Base-by-base conservation (phyloP, 2,329 filamentous ascomycete genomes). In the Aspergillus quadricinctus region DNA sequence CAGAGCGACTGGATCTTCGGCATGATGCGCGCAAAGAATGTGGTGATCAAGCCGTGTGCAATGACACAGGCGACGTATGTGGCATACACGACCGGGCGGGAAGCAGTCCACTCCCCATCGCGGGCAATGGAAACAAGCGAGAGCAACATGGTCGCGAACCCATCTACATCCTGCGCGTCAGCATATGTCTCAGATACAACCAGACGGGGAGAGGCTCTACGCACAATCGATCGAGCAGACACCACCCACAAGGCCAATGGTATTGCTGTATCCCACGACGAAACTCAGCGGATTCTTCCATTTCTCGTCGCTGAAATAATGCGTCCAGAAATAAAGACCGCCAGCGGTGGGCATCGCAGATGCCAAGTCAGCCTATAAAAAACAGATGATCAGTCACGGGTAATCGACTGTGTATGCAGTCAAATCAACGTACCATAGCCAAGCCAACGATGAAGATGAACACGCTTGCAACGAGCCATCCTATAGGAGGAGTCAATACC, bases 201-300 rank as follows among this genome's bases (percentile, higher is more conserved):
- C 14, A 2, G 29, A 19, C 27, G 4, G 31, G 14, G 23, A 29
- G 2, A 17, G 27, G 27, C 10, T 8, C n/a, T n/a, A 45, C 72
- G 57, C 55, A 76, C 74, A 86, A 65, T 86, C 83, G 59, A 86
- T 82, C 21, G 81, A 84, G 69, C 83, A 86, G 17, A 86, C 72
- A 5, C 83, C 83, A 37, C 82, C 83, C 17, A 86, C 75, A 4
- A 84, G 69, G 11, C 83, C 83, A 17, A 86, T 75, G 2, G 80
- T 85, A 64, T 86, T 85, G 65, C 81, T 83, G 62, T 85, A 85
- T 37, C 83, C 82, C 17, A 85, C 82, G 23, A 85, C 68, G 62
- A 85, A 85, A 60, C 78, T 82, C 19, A 85, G 68, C 4, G 82
- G 79, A 64, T 83, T 84, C 57, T 80, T 77, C 60, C 76, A 81